Evolutionary conservation across 1,284 basidiomycete species (phyloP).

Genomic region (Fomitopsis pinicola): DNA sequence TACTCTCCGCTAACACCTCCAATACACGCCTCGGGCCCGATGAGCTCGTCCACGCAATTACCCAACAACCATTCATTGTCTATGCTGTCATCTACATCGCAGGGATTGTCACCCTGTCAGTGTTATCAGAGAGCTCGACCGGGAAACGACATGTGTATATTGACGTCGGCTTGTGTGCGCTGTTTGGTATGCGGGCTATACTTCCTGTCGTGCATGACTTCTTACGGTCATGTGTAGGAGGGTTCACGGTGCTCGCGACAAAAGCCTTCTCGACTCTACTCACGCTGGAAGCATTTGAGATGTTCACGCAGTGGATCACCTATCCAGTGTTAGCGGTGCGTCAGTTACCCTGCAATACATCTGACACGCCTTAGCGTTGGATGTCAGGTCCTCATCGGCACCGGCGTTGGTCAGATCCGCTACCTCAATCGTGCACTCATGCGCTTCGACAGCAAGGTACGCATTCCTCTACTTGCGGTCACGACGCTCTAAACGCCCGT

Average conservation of each 20-base stretch:
- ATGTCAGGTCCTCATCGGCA: slow-evolving; percentile 62
- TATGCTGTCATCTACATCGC: slow-evolving; percentile 66
- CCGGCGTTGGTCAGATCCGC: slow-evolving; percentile 87
- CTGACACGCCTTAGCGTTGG: background rate
- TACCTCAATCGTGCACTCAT: slow-evolving; percentile 89
- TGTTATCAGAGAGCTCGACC: slow-evolving; percentile 51
- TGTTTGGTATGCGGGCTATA: slow-evolving; percentile 59
- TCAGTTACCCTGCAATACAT: background rate
- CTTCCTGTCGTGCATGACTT: background rate
- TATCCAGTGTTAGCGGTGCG: slow-evolving; percentile 66
- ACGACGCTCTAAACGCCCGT: background rate
- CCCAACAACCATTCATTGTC: slow-evolving; percentile 66
- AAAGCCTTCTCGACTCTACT: slow-evolving; percentile 89
- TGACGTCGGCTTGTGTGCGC: slow-evolving; percentile 85
- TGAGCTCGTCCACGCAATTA: slow-evolving; percentile 68
- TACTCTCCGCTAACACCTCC: slow-evolving; percentile 72
- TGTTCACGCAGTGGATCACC: slow-evolving; percentile 75
- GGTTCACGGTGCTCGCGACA: slow-evolving; percentile 92
- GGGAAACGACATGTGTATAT: slow-evolving; percentile 76
- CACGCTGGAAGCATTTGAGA: slow-evolving; percentile 68
- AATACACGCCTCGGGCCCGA: slow-evolving; percentile 68
- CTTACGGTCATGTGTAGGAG: slow-evolving; percentile 46
- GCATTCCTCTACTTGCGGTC: slow-evolving; percentile 3
- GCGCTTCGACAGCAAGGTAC: slow-evolving; percentile 82
- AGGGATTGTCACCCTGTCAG: slow-evolving; percentile 53